These are phyloP conservation scores for Fusarium annulatum DNA, from an alignment of 2,329 filamentous ascomycete genomes.

Conservation along the genomic window DNA sequence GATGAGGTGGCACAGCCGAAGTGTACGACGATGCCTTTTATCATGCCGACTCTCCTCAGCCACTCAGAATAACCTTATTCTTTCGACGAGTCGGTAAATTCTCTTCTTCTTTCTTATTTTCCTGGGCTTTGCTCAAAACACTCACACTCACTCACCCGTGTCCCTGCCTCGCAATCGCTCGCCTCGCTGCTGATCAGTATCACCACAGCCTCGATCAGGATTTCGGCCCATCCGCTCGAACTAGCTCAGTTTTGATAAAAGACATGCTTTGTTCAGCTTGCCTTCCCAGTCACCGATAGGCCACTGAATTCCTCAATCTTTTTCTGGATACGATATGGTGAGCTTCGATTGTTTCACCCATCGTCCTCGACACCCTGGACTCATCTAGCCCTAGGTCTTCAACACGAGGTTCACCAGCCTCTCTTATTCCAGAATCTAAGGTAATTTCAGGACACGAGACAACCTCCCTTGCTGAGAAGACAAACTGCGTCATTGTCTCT, in stretches of 20 bases:
- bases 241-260: neutral
- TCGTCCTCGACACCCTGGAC: constrained; percentile 19
- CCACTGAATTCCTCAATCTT: constrained; percentile 9
- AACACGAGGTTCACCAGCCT: constrained; percentile 34
- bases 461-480: constrained; percentile 1
- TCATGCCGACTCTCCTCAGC: constrained; percentile 22
- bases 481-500: constrained; percentile 16
- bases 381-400: neutral
- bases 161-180: neutral
- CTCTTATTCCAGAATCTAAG: constrained; percentile 3
- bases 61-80: constrained; percentile 1
- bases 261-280: neutral
- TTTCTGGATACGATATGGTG: constrained; percentile 28
- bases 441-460: constrained; percentile 31
- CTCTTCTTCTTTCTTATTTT: constrained; percentile 1
- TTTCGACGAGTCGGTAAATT: neutral
- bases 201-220: constrained; percentile 1
- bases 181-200: neutral
- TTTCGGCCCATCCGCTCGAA: neutral
- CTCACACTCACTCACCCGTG: neutral
- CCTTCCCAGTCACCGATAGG: neutral
- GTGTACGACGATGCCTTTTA: neutral
- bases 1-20: constrained; percentile 29
- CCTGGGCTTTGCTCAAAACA: neutral
- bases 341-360: constrained; percentile 1